Percentiles rank a stretch among this genome's conserved stretches.
These are phyloP conservation scores for Botryotinia globosa DNA, from an alignment of 2,329 filamentous ascomycete species.

Conservation along the genomic window DNA sequence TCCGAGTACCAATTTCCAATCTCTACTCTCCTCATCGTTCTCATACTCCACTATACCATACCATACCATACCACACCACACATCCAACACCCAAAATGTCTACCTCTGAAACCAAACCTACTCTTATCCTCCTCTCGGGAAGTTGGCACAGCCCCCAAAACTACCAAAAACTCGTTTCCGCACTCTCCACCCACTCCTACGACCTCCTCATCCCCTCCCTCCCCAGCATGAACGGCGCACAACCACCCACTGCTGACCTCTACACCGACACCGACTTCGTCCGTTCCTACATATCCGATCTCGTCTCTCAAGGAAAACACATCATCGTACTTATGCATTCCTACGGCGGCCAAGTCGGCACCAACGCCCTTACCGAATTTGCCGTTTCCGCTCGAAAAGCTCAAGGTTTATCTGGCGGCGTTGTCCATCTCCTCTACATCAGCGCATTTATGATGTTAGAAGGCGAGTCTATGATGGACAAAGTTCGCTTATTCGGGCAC, in stretches of 20 bases:
- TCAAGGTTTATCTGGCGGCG: not conserved
- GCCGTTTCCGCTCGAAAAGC: not conserved
- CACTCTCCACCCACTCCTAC: not conserved
- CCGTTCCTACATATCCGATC: not conserved
- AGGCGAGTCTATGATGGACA: not conserved
- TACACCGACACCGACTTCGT: not conserved
- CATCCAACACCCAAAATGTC: not conserved
- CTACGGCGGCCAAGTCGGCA: not conserved
- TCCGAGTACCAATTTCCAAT: not conserved
- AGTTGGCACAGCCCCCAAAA: not conserved
- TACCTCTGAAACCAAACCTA: not conserved
- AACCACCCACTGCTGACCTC: not conserved
- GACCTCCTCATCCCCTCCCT: not conserved
- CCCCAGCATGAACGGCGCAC: not conserved
- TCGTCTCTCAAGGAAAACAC: not conserved
- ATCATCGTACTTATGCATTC: not conserved
- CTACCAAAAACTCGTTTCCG: not conserved
- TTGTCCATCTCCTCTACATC: not conserved
- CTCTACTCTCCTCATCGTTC: not conserved
- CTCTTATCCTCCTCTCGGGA: not conserved
- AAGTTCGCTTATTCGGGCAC: not conserved
- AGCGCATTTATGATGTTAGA: not conserved
- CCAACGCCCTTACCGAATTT: not conserved
- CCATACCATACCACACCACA: not conserved
- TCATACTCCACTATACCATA: not conserved